Evolutionary conservation across 169 alveolate genomes (phyloP), one percentile per base, ranked within the genome.

Genomic region (Babesia microti): DNA sequence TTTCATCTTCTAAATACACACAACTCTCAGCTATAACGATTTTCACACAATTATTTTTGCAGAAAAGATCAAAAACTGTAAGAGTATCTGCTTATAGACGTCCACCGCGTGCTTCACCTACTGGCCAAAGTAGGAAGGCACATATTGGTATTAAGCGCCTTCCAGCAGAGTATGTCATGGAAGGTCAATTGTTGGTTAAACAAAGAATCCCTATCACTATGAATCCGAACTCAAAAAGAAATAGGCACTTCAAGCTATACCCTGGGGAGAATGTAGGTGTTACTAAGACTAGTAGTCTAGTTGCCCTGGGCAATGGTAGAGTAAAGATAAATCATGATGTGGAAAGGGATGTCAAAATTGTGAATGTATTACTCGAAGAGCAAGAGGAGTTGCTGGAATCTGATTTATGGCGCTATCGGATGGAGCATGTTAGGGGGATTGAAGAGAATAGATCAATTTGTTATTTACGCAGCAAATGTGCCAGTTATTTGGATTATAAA

Each of bases 351-450:
- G 71, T 79, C 6, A 50, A 71, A 33, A 57, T 82, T 33, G 85
- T 76, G 22, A 85, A 85, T 57, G 88, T 86, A 18, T 51, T 86
- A n/a, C 89, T 90, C 14, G 90, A 79, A 50, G 76, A 57, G 17
- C 56, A 80, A 19, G 92, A 78, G 28, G 90, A 83, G 51, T 61
- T 83, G 18, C 56, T 74, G 27, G 68, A 81, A 40, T 85, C 69
- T 0, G 91, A 83, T 39, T 52, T 81, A 28, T 83, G 90, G 87
- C 44, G 94, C 15, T 86, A 86, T 52, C 60, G 94, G 12, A 86
- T 90, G 1, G 94, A 86, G 53, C 91, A 81, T 53, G 88, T 83
- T 2, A 44, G 66, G 11, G 45, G 80, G 35, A 41, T 71, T 30
- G 90, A 86, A 59, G 94, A 86, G 63, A 86, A 86, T 52, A 36